Percentiles rank a stretch among this genome's conserved stretches.
These are phyloP conservation scores for Populus trichocarpa DNA, from an alignment of 441 rosid genomes.

Conservation along the genomic window DNA sequence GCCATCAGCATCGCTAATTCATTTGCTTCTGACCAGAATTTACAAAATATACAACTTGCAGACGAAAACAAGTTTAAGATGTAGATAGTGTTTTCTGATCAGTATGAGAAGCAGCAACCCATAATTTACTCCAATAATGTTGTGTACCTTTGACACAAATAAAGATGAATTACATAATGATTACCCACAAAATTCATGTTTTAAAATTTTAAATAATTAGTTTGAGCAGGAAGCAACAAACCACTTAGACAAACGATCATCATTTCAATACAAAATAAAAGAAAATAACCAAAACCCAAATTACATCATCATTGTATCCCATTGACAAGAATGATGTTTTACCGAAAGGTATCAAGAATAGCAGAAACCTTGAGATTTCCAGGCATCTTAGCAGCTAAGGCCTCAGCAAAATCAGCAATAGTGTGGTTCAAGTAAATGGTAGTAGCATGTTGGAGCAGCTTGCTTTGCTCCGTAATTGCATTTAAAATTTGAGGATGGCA, in stretches of 20 bases:
- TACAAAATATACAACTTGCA: conserved; percentile 88
- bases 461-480: conserved; percentile 70
- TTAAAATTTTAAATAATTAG: no score
- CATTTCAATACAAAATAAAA: not conserved
- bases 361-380: conserved; percentile 70
- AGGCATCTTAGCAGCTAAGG: conserved; percentile 84
- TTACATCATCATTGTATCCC: not conserved
- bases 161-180: not conserved
- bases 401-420: conserved; percentile 86
- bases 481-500: conserved; percentile 79
- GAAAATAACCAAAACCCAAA: not conserved
- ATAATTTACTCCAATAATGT: not conserved
- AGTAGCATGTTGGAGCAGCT: conserved; percentile 84
- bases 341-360: not conserved
- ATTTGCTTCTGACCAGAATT: conserved; percentile 89
- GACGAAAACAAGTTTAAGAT: not conserved
- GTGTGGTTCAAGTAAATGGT: conserved; percentile 82
- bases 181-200: not conserved
- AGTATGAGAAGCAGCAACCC: not conserved
- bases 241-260: not conserved
- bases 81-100: not conserved
- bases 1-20: conserved; percentile 96
- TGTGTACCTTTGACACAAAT: not conserved
- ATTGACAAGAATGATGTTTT: not conserved
- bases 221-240: not conserved